These are phyloP conservation scores for Blepharisma japonicum DNA, from an alignment of 73 alveolate species.

Conservation along the genomic window DNA sequence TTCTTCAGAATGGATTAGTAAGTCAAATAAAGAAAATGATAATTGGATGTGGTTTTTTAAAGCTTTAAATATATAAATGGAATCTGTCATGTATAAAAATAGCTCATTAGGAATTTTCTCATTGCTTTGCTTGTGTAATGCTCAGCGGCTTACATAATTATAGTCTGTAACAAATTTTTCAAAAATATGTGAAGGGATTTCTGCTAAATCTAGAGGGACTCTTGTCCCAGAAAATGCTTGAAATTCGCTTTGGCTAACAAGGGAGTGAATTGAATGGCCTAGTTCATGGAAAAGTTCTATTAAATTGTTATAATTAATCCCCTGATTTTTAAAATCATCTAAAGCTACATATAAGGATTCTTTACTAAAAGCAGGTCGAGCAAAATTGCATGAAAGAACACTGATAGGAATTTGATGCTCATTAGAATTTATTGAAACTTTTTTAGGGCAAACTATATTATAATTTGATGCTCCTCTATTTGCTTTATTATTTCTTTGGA, in stretches of 20 bases:
- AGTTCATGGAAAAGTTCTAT: constrained; percentile 55
- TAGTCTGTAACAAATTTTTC: constrained; percentile 46
- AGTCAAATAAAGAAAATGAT: background rate
- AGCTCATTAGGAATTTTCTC: background rate
- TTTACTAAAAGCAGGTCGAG: background rate
- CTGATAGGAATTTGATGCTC: constrained; percentile 33
- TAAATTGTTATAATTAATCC: constrained; percentile 33
- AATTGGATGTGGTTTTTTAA: background rate
- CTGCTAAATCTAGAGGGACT: constrained; percentile 46
- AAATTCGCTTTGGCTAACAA: constrained; percentile 35
- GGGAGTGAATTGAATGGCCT: constrained; percentile 60
- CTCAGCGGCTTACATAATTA: constrained; percentile 37
- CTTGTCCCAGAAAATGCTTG: constrained; percentile 53
- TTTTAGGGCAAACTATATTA: constrained; percentile 32
- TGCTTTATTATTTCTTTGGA: constrained; percentile 33
- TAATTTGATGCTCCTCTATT: constrained; percentile 24
- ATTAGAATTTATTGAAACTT: background rate
- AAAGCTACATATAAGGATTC: background rate
- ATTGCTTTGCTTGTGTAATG: background rate
- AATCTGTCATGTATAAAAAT: background rate
- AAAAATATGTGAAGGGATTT: constrained; percentile 51
- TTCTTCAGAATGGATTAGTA: background rate
- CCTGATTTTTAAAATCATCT: background rate
- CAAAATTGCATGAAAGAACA: constrained; percentile 4
- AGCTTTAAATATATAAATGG: background rate